A percentile compares a stretch with the other conserved stretches of the same genome.
phyloP scores from a whole-genome alignment of 768 basidiomycete genomes.

The Hortiboletus campestris region DNA sequence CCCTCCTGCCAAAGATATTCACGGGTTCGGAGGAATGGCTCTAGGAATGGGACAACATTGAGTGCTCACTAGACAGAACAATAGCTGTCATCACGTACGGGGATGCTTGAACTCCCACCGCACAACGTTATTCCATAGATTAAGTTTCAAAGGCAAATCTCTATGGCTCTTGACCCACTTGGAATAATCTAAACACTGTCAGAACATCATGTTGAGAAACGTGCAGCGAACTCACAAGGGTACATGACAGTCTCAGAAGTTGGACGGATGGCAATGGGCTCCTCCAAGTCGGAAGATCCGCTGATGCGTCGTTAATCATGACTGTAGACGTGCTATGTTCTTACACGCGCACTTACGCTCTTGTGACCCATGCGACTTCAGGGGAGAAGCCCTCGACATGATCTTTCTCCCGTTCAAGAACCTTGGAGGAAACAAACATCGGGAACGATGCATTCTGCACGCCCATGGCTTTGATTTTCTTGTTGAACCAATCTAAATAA shows the following conservation, averaged over 20 bases:
- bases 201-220: background rate
- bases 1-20: constrained; percentile 99
- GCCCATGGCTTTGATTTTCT: constrained; percentile 86
- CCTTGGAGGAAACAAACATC: constrained; percentile 93
- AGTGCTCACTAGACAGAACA: background rate
- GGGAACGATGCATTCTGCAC: constrained; percentile 99
- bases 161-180: constrained; percentile 99
- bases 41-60: constrained; percentile 39
- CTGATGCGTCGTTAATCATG: constrained; percentile 37
- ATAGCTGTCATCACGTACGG: constrained; percentile 48
- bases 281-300: constrained; percentile 90
- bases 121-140: constrained; percentile 99
- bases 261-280: constrained; percentile 96
- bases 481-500: constrained; percentile 86
- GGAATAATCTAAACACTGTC: constrained; percentile 70
- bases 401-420: constrained; percentile 95
- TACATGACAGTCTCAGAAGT: constrained; percentile 99
- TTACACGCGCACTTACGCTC: constrained; percentile 62
- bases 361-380: constrained; percentile 99
- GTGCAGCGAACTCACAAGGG: constrained; percentile 64
- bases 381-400: constrained; percentile 99
- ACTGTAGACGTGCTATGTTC: background rate
- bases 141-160: constrained; percentile 94
- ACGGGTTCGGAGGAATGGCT: constrained; percentile 98
- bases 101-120: constrained; percentile 99